phyloP scores from a whole-genome alignment of 177 flowering plant genomes.

The Vitis hybrid region DNA sequence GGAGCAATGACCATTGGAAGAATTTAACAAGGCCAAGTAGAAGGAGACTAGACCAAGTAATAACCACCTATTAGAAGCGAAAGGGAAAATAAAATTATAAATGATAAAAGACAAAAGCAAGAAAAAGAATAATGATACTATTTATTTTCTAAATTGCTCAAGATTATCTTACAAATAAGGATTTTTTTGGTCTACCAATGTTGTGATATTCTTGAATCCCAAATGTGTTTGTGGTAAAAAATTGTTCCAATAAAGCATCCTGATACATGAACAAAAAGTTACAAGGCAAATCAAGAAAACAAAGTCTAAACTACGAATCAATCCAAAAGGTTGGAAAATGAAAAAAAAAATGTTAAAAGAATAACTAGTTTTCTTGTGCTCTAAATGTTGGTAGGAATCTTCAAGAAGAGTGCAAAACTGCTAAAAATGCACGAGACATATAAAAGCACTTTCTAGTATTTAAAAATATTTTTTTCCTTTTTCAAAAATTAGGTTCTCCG shows the following conservation, averaged over 20 bases:
- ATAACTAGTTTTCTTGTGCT: too few species aligned
- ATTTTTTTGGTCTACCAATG: constrained; percentile 42
- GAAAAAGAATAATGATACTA: background rate
- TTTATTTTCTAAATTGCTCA: background rate
- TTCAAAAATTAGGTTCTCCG: too few species aligned
- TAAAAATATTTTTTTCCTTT: too few species aligned
- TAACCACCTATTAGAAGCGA: constrained; percentile 31
- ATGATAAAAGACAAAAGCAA: background rate
- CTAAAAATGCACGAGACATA: too few species aligned
- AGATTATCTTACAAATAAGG: constrained; percentile 35
- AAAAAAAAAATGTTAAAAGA: too few species aligned
- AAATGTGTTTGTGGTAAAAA: constrained; percentile 29
- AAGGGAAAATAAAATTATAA: background rate
- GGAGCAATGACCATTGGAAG: constrained; percentile 29
- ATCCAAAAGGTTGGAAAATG: too few species aligned
- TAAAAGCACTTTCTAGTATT: too few species aligned
- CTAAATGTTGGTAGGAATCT: too few species aligned
- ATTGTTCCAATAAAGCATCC: constrained; percentile 51
- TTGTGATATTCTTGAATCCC: constrained; percentile 25
- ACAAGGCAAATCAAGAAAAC: background rate
- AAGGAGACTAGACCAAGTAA: constrained; percentile 37
- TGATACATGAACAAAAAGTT: constrained; percentile 8
- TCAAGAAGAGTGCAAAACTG: too few species aligned
- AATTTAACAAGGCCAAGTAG: constrained; percentile 20
- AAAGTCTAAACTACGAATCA: too few species aligned